phyloP scores from a whole-genome alignment of 345 rosid species.

The Barbarea vulgaris region DNA sequence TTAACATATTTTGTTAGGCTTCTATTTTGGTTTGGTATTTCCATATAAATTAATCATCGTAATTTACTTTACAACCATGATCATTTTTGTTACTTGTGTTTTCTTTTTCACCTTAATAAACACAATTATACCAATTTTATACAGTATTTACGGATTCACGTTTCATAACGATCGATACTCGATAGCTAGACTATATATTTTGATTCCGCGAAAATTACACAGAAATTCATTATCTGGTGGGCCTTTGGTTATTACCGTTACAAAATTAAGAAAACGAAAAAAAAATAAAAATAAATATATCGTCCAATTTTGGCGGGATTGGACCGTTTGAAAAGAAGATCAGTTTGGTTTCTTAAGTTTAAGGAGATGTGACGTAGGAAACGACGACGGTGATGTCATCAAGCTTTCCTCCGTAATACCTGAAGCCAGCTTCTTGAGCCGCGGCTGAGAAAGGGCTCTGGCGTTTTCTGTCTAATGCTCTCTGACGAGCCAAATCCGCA shows the following conservation, averaged over 20 bases:
- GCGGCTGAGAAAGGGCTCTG: slow-evolving; percentile 90
- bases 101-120: background rate
- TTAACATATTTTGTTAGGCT: background rate
- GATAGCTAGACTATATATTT: too few relatives aligned
- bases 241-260: slow-evolving; percentile 12
- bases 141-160: background rate
- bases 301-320: slow-evolving; percentile 12
- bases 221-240: background rate
- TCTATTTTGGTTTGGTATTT: background rate
- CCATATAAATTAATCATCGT: background rate
- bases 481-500: slow-evolving; percentile 80
- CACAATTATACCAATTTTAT: background rate
- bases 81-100: background rate
- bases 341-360: slow-evolving; percentile 17
- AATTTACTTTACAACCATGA: background rate
- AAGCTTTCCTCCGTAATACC: slow-evolving; percentile 93
- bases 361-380: slow-evolving; percentile 55
- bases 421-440: slow-evolving; percentile 93
- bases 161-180: background rate
- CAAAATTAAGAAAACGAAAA: slow-evolving; percentile 4
- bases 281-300: background rate
- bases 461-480: slow-evolving; percentile 70
- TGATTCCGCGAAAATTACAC: background rate
- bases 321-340: background rate
- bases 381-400: slow-evolving; percentile 95